Base-by-base conservation (phyloP, 495 filamentous ascomycete genomes). In the Aspergillus sclerotioniger region DNA sequence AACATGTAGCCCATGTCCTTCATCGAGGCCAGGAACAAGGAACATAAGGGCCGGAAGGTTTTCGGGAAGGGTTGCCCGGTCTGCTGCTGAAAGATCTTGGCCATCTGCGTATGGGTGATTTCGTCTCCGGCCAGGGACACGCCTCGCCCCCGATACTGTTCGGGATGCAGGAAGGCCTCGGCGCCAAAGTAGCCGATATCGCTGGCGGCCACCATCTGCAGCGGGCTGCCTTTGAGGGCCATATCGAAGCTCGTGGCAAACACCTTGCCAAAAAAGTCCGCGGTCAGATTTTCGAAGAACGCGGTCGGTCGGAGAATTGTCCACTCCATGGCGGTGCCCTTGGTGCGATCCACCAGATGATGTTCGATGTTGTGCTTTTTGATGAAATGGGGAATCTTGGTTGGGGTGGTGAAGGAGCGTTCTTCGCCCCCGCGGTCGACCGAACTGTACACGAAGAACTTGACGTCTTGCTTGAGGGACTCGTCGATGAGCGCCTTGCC, bases 161-260 rank as follows among this genome's bases (percentile, higher is more conserved):
- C 68, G 3, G 78, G 76, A 17, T 78, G 60, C 29, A 76, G 19
- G 59, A 91, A 86, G 0, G 83, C 85, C 60, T 82, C 73, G 13
- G 83, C 83, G 1, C 71, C 87, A 56, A 90, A 87, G 37, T 75
- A 63, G 0, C 88, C 87, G 64, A 91, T 89, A 55, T 90, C 86
- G 1, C 64, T 66, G 1, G 76, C 75, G 0, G 82, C 74, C 13
- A 91, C 65, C 62, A 83, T 71, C 59, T 89, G 86, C 56, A 90
- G 60, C 1, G 79, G 80, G 56, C 78, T 80, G 13, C 70, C 72
- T 56, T 81, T 79, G 25, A 76, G 29, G 3, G 73, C 69, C 8
- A 76, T 69, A 48, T 76, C 73, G 64, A 83, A 74, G 6, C 76
- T 71, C 0, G 85, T 79, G 1, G 75, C 54, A 65, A 90, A 88